Percentiles rank a stretch among this genome's conserved stretches.
Conservation (phyloP, 306 rosid genomes). For the Quercus gilva region DNA sequence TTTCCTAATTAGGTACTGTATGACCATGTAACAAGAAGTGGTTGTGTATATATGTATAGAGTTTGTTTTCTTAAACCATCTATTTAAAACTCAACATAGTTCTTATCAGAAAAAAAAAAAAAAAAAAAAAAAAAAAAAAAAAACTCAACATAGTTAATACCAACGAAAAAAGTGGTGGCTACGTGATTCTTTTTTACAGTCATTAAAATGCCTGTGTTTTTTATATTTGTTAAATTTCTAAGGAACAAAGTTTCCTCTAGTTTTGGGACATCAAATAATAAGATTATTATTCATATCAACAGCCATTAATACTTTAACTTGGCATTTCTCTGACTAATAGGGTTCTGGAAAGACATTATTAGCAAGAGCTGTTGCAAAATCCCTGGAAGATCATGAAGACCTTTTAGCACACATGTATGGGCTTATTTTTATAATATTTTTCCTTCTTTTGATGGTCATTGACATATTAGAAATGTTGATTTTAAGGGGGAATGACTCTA, state of each 20-base stretch:
- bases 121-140: no score
- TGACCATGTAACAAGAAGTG: background rate
- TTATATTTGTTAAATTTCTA: background rate
- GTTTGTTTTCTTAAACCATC: background rate
- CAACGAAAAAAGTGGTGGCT: background rate
- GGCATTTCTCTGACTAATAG: slow-evolving; percentile 32
- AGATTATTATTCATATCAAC: background rate
- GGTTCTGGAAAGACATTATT: slow-evolving; percentile 93
- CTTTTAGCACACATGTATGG: slow-evolving; percentile 76
- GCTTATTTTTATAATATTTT: slow-evolving; percentile 22
- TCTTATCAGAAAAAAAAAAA: no score
- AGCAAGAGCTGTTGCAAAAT: slow-evolving; percentile 74
- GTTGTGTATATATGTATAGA: background rate
- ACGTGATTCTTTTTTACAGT: background rate
- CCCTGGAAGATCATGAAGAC: slow-evolving; percentile 56
- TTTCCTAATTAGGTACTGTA: background rate
- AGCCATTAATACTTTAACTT: background rate
- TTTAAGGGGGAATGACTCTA: background rate
- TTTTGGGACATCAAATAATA: background rate
- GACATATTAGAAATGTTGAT: background rate
- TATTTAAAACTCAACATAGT: background rate
- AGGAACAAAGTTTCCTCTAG: background rate
- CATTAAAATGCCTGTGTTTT: background rate
- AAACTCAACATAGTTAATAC: background rate
- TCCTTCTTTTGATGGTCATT: background rate